A percentile compares a stretch with the other conserved stretches of the same genome.
Evolutionary conservation across 2,329 filamentous ascomycete species (phyloP).

Genomic region (Aspergillus luchuensis): DNA sequence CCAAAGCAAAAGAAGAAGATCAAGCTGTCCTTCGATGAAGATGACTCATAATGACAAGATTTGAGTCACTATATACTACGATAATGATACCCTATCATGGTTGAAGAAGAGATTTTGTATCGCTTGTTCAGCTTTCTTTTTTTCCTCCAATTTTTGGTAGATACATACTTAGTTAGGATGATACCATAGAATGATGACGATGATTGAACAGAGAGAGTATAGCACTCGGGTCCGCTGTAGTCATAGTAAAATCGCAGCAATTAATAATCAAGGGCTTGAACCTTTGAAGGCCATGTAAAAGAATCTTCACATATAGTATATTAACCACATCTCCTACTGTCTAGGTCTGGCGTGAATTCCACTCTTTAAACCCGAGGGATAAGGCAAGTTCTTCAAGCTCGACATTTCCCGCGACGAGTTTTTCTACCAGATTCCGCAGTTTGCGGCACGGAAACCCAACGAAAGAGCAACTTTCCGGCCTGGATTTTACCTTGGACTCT

Average conservation of each 20-base stretch:
- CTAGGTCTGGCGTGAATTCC: background rate
- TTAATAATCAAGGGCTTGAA: constrained; percentile 13
- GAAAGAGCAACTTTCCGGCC: constrained; percentile 16
- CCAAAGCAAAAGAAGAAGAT: constrained; percentile 47
- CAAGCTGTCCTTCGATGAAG: constrained; percentile 47
- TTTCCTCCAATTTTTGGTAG: background rate
- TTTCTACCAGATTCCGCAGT: constrained; percentile 19
- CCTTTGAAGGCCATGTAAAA: background rate
- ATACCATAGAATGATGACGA: background rate
- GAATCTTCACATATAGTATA: background rate
- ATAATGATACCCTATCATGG: constrained; percentile 1
- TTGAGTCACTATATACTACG: constrained; percentile 4
- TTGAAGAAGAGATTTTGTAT: background rate
- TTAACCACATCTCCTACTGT: background rate
- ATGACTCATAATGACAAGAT: constrained; percentile 14
- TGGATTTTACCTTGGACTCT: constrained; percentile 3
- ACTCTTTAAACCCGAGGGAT: background rate
- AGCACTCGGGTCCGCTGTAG: background rate
- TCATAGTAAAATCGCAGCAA: constrained; percentile 1
- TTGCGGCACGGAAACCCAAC: constrained; percentile 14
- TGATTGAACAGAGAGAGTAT: background rate
- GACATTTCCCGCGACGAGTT: constrained; percentile 16
- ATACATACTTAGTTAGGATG: background rate
- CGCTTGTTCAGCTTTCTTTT: background rate
- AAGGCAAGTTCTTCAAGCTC: background rate